Percentiles rank a stretch among this genome's conserved stretches.
Conservation (phyloP, 177 flowering plant genomes). For the Telopea speciosissima region DNA sequence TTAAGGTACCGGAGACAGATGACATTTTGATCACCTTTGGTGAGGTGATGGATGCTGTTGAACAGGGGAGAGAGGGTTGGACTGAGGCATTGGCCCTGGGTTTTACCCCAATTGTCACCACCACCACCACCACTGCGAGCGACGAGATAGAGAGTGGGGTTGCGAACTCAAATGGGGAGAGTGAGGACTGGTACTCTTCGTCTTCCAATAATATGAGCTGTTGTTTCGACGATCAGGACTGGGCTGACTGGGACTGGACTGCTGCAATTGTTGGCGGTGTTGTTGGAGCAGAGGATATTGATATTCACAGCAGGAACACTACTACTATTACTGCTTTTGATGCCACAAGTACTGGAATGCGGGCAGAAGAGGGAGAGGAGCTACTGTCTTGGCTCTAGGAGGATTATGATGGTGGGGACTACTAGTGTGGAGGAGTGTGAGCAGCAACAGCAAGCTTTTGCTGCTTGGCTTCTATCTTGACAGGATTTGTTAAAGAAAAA, state of each 20-base stretch:
- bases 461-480: conserved; percentile 19
- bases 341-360: background rate
- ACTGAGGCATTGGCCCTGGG: conserved; percentile 2
- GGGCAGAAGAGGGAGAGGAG: conserved; percentile 21
- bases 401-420: conserved; percentile 7
- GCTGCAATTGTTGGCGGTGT: background rate
- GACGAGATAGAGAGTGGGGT: background rate
- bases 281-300: too few relatives aligned
- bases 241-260: conserved; percentile 14
- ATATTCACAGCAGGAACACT: too few relatives aligned
- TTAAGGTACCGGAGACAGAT: background rate
- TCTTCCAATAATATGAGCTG: conserved; percentile 12
- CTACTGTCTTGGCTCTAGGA: conserved; percentile 25
- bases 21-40: background rate
- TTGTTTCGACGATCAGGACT: conserved; percentile 4
- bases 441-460: conserved; percentile 7
- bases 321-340: too few relatives aligned
- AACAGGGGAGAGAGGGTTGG: conserved; percentile 5
- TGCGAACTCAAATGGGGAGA: background rate
- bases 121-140: background rate
- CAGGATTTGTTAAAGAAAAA: too few relatives aligned
- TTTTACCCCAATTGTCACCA: too few relatives aligned
- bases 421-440: conserved; percentile 1
- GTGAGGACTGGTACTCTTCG: conserved; percentile 9
- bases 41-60: conserved; percentile 2